phyloP scores from a whole-genome alignment of 2,329 filamentous ascomycete species.

The Camptophora hylomeconis region DNA sequence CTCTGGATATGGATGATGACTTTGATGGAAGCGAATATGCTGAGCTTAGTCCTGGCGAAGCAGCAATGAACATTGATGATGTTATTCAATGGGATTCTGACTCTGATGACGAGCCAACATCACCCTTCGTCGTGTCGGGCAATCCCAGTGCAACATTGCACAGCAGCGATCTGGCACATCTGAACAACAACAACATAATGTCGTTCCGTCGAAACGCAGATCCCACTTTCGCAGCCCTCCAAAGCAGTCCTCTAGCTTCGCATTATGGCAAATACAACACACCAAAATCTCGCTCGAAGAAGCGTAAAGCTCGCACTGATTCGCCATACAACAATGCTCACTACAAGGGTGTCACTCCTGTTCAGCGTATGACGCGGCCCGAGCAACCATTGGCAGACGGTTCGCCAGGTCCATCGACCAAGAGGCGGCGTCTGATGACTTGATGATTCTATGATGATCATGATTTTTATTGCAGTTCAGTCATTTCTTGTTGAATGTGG shows the following conservation, averaged over 20 bases:
- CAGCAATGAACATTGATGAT: constrained; percentile 52
- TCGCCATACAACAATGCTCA: constrained; percentile 18
- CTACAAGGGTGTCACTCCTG: constrained; percentile 18
- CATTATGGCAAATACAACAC: constrained; percentile 11
- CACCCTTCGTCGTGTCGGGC: constrained; percentile 29
- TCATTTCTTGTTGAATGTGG: neutral
- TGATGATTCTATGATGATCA: constrained; percentile 2
- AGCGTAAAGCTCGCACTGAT: constrained; percentile 6
- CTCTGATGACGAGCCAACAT: constrained; percentile 30
- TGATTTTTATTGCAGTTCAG: neutral
- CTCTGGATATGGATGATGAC: constrained; percentile 1
- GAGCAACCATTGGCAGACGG: constrained; percentile 11
- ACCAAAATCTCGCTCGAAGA: constrained; percentile 10
- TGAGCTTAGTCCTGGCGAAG: too few relatives aligned
- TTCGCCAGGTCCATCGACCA: constrained; percentile 11
- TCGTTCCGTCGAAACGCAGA: constrained; percentile 54
- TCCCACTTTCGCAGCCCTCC: constrained; percentile 30
- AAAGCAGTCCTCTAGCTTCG: constrained; percentile 24
- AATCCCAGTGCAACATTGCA: constrained; percentile 9
- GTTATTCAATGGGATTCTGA: constrained; percentile 56
- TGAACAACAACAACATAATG: constrained; percentile 59
- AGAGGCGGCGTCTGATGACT: constrained; percentile 5
- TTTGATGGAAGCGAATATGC: too few relatives aligned
- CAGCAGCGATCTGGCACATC: constrained; percentile 31
- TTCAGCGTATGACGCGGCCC: constrained; percentile 16